Conservation (phyloP, 805 yeast species). For the fission yeast (Schizosaccharomyces pombe) region DNA sequence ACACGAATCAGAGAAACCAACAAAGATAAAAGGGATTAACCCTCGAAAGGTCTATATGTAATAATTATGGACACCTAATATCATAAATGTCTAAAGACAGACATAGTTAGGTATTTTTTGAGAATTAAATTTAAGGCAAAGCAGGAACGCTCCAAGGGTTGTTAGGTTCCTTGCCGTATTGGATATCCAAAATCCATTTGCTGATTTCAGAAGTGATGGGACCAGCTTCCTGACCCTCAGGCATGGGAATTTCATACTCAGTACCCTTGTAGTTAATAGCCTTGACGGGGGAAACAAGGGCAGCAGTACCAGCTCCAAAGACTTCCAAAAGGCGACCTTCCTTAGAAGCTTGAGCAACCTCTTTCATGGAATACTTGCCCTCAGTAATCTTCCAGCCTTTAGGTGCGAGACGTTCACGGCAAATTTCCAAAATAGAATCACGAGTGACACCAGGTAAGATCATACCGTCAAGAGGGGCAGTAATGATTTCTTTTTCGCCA, state of each 20-base stretch:
- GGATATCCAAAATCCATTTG: constrained; percentile 70
- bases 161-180: constrained; percentile 62
- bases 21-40: no score
- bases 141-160: constrained; percentile 16
- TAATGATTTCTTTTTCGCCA: constrained; percentile 71
- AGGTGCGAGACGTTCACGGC: constrained; percentile 50
- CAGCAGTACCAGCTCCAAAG: constrained; percentile 95
- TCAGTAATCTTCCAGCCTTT: constrained; percentile 66
- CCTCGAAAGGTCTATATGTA: no score
- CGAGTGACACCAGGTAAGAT: constrained; percentile 92
- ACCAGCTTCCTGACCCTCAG: constrained; percentile 59
- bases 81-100: no score
- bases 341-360: constrained; percentile 51
- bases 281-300: constrained; percentile 81
- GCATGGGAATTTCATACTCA: constrained; percentile 54
- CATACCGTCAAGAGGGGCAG: constrained; percentile 94
- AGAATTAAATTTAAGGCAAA: background rate
- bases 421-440: constrained; percentile 58
- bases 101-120: no score
- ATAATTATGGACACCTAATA: no score
- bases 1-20: no score
- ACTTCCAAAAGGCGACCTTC: constrained; percentile 80
- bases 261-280: constrained; percentile 61
- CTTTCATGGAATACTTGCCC: constrained; percentile 61
- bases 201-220: constrained; percentile 54